These are phyloP conservation scores for Parachlorella kessleri DNA, from an alignment of 139 green algal genomes.

Conservation along the genomic window DNA sequence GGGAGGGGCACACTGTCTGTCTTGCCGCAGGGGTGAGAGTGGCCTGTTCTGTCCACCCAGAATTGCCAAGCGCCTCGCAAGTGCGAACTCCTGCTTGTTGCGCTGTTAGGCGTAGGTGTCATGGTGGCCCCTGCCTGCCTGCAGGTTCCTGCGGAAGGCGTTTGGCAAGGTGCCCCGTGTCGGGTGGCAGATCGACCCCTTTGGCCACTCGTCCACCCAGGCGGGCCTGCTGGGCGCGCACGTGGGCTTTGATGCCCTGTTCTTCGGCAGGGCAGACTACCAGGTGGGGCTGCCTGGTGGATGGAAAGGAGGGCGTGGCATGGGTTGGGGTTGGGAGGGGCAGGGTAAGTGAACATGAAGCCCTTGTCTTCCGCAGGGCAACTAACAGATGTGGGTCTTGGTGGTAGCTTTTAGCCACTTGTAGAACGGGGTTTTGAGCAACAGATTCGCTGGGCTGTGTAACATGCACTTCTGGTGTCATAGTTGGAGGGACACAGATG, in stretches of 20 bases:
- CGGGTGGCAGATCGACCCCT: slow-evolving; percentile 93
- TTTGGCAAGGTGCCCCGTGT: slow-evolving; percentile 67
- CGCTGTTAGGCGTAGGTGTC: background rate
- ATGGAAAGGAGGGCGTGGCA: too few species aligned
- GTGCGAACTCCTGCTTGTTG: too few species aligned
- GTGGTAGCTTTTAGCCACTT: too few species aligned
- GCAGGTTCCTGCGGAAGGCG: slow-evolving; percentile 66
- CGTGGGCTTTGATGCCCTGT: slow-evolving; percentile 80
- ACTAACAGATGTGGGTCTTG: too few species aligned
- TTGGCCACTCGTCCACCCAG: slow-evolving; percentile 89
- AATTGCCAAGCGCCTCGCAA: too few species aligned
- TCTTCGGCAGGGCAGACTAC: slow-evolving; percentile 89
- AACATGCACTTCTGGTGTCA: too few species aligned
- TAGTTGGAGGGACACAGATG: background rate
- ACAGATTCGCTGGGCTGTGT: too few species aligned
- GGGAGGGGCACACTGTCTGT: background rate
- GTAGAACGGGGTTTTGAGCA: too few species aligned
- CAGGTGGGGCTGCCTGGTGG: slow-evolving; percentile 46
- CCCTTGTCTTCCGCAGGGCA: too few species aligned
- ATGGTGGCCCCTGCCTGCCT: background rate
- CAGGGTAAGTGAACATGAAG: too few species aligned
- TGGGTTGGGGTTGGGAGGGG: too few species aligned
- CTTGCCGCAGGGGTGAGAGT: background rate
- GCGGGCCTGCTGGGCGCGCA: slow-evolving; percentile 71
- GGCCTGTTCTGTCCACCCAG: background rate